phyloP scores from a whole-genome alignment of 2,329 filamentous ascomycete species.

The Zymoseptoria ardabiliae region DNA sequence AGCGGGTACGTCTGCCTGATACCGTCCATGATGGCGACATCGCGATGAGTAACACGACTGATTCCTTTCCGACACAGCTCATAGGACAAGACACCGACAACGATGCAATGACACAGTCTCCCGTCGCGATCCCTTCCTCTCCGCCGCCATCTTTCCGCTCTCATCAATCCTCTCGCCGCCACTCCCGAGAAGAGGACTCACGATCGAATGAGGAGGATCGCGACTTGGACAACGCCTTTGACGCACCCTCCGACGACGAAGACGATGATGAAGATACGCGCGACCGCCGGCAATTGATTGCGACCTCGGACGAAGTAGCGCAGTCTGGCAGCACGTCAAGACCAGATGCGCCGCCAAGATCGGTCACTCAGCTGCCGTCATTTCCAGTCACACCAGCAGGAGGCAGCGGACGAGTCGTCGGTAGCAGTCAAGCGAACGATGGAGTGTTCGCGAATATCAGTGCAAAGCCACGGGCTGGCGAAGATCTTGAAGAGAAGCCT shows the following conservation, averaged over 20 bases:
- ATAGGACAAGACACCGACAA: constrained; percentile 40
- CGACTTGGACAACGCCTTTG: constrained; percentile 89
- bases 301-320: constrained; percentile 6
- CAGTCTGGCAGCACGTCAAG: constrained; percentile 12
- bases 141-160: constrained; percentile 79
- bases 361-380: constrained; percentile 48
- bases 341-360: constrained; percentile 37
- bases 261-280: constrained; percentile 64
- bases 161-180: constrained; percentile 61
- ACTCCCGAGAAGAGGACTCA: constrained; percentile 46
- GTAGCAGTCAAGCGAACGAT: constrained; percentile 68
- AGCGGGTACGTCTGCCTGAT: constrained; percentile 34
- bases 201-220: constrained; percentile 57
- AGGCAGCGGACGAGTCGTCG: constrained; percentile 51
- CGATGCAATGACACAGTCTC: constrained; percentile 28
- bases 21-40: constrained; percentile 4
- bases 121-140: constrained; percentile 38
- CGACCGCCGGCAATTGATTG: constrained; percentile 76
- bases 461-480: constrained; percentile 76
- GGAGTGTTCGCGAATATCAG: constrained; percentile 94
- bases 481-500: constrained; percentile 82
- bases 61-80: constrained; percentile 16
- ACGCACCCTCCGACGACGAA: constrained; percentile 56
- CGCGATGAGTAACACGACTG: background rate
- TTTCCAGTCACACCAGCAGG: constrained; percentile 36